Evolutionary conservation across 768 basidiomycete genomes (phyloP), one percentile per base, ranked within the genome.

Genomic region (Boletus coccyginus): DNA sequence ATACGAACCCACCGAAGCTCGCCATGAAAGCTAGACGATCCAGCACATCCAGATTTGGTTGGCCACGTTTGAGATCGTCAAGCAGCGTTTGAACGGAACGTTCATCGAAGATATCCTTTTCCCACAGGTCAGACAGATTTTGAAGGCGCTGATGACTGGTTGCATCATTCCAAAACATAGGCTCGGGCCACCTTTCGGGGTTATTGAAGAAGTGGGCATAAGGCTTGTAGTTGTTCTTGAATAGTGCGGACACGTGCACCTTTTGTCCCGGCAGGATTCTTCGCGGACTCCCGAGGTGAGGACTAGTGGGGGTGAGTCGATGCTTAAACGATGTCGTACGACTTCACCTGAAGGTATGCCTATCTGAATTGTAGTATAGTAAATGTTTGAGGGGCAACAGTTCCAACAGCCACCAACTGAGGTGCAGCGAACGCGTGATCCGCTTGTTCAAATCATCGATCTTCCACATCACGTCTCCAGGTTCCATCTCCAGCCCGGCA

Each of bases 1-100:
- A 10, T 27, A 16, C 10, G 5, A 42, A 52, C 65, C 19, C 31
- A 71, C 70, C 54, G n/a, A 72, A 71, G 49, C 56, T 62, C 3
- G 66, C 62, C 64, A 72, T 66, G 50, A 72, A 69, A 2, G 68
- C 62, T 10, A 71, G 52, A 14, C 65, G 66, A 21, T 72, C 69
- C 6, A 72, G 50, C 2, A 47, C 52, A 1, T 71, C 65, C 40
- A 66, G 31, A 36, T 61, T 62, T 3, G 61, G 56, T 29, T 58
- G 58, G 13, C 55, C 52, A 0, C 48, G 48, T 21, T 56, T 42
- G 55, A 71, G 69, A 50, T 50, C 54, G 10, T 59, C 53, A 1
- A 71, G 58, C 6, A 65, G 55, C 13, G 45, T 56, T 27, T 35
- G 49, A 35, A 68, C 40, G 5, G 65, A 66, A 10, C 53, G 13